Conservation (phyloP, 345 rosid genomes). For the Eucalyptus tenuipes region DNA sequence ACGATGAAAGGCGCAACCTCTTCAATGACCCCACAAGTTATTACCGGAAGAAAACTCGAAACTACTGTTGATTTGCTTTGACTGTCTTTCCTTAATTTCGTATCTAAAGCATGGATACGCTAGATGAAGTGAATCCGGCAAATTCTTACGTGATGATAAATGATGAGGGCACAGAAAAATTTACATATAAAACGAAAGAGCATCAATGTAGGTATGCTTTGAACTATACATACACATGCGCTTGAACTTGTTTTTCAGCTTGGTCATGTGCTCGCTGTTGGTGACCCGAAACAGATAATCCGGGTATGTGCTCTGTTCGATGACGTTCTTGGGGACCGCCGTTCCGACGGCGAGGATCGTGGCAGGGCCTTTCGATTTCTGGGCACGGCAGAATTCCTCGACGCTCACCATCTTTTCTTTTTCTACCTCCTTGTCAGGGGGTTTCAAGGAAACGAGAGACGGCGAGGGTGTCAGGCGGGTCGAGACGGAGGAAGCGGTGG, state of each 20-base stretch:
- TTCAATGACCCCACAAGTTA: neutral
- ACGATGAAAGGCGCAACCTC: neutral
- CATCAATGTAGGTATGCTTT: neutral
- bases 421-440: neutral
- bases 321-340: slow-evolving; percentile 27
- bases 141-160: neutral
- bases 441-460: neutral
- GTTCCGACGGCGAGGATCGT: slow-evolving; percentile 43
- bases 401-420: slow-evolving; percentile 20
- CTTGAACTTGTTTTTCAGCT: slow-evolving; percentile 45
- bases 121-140: neutral
- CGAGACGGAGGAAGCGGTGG: neutral
- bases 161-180: neutral
- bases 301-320: slow-evolving; percentile 28
- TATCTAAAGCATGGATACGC: neutral
- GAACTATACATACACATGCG: slow-evolving; percentile 39
- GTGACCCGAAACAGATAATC: slow-evolving; percentile 47
- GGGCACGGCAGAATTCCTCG: slow-evolving; percentile 22
- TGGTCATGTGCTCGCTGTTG: slow-evolving; percentile 33
- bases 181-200: neutral
- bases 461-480: neutral
- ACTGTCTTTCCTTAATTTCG: neutral
- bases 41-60: neutral
- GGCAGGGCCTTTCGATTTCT: slow-evolving; percentile 39
- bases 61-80: neutral